Percentiles rank a stretch among this genome's conserved stretches.
phyloP scores from a whole-genome alignment of 495 filamentous ascomycete genomes.

The Aspergillus egyptiacus region DNA sequence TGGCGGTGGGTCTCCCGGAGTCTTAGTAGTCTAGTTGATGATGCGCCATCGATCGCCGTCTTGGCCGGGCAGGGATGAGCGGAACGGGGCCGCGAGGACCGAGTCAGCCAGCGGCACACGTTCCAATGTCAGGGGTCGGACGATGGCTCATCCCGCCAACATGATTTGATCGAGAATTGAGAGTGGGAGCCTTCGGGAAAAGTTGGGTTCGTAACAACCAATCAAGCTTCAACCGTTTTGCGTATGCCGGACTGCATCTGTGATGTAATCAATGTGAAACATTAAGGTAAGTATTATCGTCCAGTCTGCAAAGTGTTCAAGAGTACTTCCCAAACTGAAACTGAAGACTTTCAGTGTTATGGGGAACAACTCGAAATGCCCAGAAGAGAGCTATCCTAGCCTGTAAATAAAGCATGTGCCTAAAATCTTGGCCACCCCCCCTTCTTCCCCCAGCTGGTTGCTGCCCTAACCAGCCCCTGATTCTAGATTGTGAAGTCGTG shows the following conservation, averaged over 20 bases:
- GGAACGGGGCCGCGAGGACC: not conserved
- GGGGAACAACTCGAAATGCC: too few species aligned
- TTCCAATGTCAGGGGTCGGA: constrained; percentile 9
- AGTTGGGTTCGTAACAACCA: too few species aligned
- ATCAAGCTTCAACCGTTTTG: too few species aligned
- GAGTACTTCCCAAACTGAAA: too few species aligned
- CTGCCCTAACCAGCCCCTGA: constrained; percentile 5
- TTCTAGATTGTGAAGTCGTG: not conserved
- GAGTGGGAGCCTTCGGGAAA: not conserved
- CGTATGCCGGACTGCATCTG: too few species aligned
- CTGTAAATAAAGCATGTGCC: not conserved
- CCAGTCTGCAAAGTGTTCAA: too few species aligned
- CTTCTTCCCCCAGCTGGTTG: constrained; percentile 4
- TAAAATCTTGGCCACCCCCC: not conserved
- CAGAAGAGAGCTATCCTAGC: not conserved
- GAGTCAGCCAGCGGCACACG: constrained; percentile 13
- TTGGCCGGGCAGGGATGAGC: constrained; percentile 21
- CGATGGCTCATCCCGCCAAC: not conserved
- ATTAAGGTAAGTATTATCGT: too few species aligned
- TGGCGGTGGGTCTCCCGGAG: constrained; percentile 34
- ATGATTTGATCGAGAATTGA: not conserved
- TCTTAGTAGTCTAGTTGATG: too few species aligned
- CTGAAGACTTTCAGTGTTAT: too few species aligned
- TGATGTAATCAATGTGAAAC: too few species aligned
- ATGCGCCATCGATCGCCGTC: constrained; percentile 32